A percentile compares a stretch with the other conserved stretches of the same genome.
Evolutionary conservation across 2,329 filamentous ascomycete genomes (phyloP).

Genomic region (Elsinoe arachidis): DNA sequence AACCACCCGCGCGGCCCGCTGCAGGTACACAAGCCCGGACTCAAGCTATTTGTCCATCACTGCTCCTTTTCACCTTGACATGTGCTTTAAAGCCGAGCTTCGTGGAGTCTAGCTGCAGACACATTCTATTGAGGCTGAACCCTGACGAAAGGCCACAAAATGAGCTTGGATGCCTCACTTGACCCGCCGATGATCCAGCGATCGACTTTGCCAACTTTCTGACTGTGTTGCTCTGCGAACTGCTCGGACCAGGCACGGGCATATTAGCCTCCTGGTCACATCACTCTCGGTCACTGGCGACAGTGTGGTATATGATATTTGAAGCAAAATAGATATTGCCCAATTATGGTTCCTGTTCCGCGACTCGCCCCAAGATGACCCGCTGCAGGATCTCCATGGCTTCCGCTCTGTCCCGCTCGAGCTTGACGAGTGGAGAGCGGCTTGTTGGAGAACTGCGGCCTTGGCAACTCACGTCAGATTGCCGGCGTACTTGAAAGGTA

Average conservation of each 20-base stretch:
- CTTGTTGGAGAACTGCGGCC: conserved; percentile 4
- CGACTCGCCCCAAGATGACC: too few species aligned
- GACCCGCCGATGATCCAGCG: neutral
- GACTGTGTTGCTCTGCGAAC: neutral
- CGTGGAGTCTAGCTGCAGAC: neutral
- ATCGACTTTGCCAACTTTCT: neutral
- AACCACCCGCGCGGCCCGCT: conserved; percentile 10
- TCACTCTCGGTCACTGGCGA: too few species aligned
- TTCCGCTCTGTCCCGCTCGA: too few species aligned
- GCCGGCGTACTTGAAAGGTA: conserved; percentile 11
- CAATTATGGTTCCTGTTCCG: too few species aligned
- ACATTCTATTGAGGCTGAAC: neutral
- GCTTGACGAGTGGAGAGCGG: conserved; percentile 19
- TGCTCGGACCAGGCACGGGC: conserved; percentile 9
- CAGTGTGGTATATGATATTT: too few species aligned
- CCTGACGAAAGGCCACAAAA: neutral
- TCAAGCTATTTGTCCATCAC: conserved; percentile 1
- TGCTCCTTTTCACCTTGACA: neutral
- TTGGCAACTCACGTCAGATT: conserved; percentile 11
- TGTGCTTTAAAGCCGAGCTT: neutral
- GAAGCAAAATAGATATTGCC: too few species aligned
- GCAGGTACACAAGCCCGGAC: conserved; percentile 3
- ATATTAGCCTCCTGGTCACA: conserved; percentile 19
- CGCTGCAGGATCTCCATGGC: too few species aligned
- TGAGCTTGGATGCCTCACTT: neutral